Base-by-base conservation (phyloP, 345 rosid genomes). In the Firmiana major region DNA sequence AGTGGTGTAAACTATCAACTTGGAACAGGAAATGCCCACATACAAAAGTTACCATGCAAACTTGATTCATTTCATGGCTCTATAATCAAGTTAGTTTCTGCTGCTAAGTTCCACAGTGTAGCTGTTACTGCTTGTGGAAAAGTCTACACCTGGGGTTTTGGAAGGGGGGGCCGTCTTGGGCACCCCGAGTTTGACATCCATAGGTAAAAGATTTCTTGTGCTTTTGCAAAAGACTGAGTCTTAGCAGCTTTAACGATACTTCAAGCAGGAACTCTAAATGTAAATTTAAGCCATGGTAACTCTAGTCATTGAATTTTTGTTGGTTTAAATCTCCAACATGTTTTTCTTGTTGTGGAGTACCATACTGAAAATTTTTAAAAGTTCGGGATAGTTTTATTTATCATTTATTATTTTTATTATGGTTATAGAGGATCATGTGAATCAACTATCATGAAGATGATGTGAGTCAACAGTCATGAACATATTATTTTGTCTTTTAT, bases 101-200 rank as follows among this genome's bases (percentile, higher is more conserved):
- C 98, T 59, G 89, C 99, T 54, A 93, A 93, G 88, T 96, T 96
- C 82, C 99, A 96, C 73, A 93, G 99, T 83, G 88, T 89, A 70
- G 97, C 98, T 55, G 88, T 96, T 83, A 88, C 85, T 76, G 85
- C 85, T 57, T 66, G 59, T 75, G 99, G 99, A 81, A 89, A 93
- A 83, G 92, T 93, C 65, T 96, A 87, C 81, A 90, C 98, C 1
- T 96, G 99, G 99, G 99, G 99, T 15, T 96, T 92, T 82, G 99
- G 98, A 73, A 93, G 99, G 78, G 98, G 99, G 31, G 98, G 99
- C 26, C 94, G 99, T 76, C 99, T 96, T 87, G 99, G 99, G 76
- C 99, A 96, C 82, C 97, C 99, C 73, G 99, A 96, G 78, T 96
- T 96, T 86, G 97, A 96, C 82, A 96, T 96, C 81, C 99, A 96